Percentiles rank a stretch among this genome's conserved stretches.
phyloP scores from a whole-genome alignment of 345 rosid species.

The Mallotus nudiflorus region DNA sequence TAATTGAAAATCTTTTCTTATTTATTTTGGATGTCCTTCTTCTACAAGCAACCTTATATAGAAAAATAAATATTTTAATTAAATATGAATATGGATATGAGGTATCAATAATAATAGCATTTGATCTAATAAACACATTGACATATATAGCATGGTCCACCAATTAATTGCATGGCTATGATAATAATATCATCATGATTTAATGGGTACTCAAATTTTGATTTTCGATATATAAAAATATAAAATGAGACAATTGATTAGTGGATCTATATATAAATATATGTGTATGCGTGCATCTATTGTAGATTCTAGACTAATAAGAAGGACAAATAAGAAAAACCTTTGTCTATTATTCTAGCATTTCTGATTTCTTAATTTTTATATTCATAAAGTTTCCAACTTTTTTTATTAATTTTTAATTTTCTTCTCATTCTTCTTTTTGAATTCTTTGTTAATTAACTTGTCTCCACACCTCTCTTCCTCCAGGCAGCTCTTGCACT shows the following conservation, averaged over 20 bases:
- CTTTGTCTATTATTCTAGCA: slow-evolving; percentile 47
- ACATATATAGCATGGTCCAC: background rate
- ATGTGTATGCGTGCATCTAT: slow-evolving; percentile 4
- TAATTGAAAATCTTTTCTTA: too few relatives aligned
- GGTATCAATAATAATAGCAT: too few relatives aligned
- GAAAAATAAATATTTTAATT: too few relatives aligned
- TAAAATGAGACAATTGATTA: background rate
- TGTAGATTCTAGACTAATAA: slow-evolving; percentile 21
- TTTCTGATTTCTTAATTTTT: slow-evolving; percentile 40
- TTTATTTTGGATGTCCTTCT: too few relatives aligned
- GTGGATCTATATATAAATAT: background rate
- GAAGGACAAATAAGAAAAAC: slow-evolving; percentile 44
- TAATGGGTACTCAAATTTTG: background rate
- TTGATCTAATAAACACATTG: background rate
- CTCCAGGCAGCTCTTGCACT: slow-evolving; percentile 50
- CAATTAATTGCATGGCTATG: background rate
- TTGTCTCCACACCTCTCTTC: slow-evolving; percentile 41
- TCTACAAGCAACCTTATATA: too few relatives aligned
- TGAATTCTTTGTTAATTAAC: slow-evolving; percentile 36
- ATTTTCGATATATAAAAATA: background rate
- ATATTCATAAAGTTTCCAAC: slow-evolving; percentile 29
- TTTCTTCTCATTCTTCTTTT: slow-evolving; percentile 41
- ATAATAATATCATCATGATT: slow-evolving; percentile 1
- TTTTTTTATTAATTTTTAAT: too few relatives aligned
- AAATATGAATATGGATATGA: too few relatives aligned